Evolutionary conservation across 164 flowering plant genomes (phyloP).

Genomic region (Tetracentron sinense): DNA sequence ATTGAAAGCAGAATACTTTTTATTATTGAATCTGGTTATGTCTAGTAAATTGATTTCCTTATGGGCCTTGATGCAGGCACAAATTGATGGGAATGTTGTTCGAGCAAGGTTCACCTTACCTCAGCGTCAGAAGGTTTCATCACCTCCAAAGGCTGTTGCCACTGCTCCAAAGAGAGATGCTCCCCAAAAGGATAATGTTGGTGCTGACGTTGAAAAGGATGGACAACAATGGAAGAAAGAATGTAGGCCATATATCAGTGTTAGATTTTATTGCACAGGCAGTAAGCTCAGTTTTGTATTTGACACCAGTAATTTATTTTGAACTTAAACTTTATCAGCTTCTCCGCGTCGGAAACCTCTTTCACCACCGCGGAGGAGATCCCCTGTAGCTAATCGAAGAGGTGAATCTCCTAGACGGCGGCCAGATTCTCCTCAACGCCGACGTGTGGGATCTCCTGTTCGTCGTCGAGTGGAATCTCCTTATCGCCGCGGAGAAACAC

Average conservation of each 20-base stretch:
- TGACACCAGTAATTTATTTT: not conserved
- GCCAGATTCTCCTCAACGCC: constrained; percentile 62
- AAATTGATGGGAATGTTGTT: constrained; percentile 91
- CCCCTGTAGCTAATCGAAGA: constrained; percentile 60
- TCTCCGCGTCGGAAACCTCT: constrained; percentile 72
- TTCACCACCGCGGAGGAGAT: constrained; percentile 69
- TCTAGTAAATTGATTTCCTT: constrained; percentile 6
- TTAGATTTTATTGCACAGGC: not conserved
- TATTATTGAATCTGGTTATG: not conserved
- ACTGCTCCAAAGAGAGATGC: constrained; percentile 59
- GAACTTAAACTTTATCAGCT: constrained; percentile 34
- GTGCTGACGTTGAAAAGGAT: constrained; percentile 64
- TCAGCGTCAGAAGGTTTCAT: constrained; percentile 55
- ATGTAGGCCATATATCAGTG: constrained; percentile 30
- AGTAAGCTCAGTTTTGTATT: not conserved
- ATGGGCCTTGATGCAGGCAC: constrained; percentile 53
- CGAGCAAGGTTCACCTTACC: constrained; percentile 76
- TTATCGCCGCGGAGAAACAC: constrained; percentile 64
- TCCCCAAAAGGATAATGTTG: constrained; percentile 43
- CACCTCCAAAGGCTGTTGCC: constrained; percentile 61
- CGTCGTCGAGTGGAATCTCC: constrained; percentile 66
- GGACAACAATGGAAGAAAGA: constrained; percentile 58
- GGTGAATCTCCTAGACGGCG: constrained; percentile 73
- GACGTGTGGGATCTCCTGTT: constrained; percentile 66
- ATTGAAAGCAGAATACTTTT: not conserved